Conservation (phyloP, 495 filamentous ascomycete genomes). For the Usnea hakonensis region DNA sequence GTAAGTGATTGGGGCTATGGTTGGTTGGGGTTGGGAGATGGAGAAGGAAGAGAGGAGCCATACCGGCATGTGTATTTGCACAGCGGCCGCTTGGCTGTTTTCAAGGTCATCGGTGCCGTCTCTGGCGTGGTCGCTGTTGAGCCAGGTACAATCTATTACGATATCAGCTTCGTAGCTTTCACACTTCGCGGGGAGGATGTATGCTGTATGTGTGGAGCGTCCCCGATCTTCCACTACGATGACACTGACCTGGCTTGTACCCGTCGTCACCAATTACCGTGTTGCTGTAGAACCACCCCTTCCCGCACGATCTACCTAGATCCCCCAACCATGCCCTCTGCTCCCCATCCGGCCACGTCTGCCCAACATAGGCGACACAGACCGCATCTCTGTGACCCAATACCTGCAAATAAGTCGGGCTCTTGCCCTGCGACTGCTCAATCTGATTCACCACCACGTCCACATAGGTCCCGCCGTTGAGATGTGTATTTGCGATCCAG, state of each 20-base stretch:
- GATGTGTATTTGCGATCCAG: not conserved
- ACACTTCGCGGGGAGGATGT: not conserved
- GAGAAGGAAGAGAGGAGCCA: not conserved
- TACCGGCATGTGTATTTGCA: not conserved
- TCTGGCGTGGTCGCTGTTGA: conserved; percentile 4
- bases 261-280: not conserved
- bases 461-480: not conserved
- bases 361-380: conserved; percentile 4
- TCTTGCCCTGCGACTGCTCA: not conserved
- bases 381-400: conserved; percentile 3
- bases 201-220: too few relatives aligned
- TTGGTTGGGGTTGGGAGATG: not conserved
- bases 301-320: not conserved
- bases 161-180: not conserved
- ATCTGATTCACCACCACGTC: not conserved
- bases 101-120: not conserved
- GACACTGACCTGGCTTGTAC: not conserved
- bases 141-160: not conserved
- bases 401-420: not conserved
- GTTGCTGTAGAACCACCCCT: not conserved
- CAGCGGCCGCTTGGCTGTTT: not conserved
- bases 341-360: conserved; percentile 1
- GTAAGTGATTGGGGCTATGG: not conserved
- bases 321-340: conserved; percentile 5
- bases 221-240: not conserved